These are phyloP conservation scores for Geum urbanum DNA, from an alignment of 306 rosid genomes.

Conservation along the genomic window DNA sequence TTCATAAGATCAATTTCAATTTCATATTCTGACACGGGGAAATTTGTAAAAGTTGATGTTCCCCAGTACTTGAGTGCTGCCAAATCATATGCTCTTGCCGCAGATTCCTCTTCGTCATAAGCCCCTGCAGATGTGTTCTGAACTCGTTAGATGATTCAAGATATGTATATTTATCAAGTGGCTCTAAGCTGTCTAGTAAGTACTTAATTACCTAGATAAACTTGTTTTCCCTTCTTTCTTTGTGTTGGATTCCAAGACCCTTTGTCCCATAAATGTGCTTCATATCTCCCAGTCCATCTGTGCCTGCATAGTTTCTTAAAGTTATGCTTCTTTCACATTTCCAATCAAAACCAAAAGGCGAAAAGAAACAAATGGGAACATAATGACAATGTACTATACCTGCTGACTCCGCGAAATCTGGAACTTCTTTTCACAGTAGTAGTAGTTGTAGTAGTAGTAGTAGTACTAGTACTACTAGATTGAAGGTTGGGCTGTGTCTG, in stretches of 20 bases:
- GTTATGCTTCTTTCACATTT: background rate
- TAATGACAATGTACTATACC: constrained; percentile 17
- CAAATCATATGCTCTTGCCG: constrained; percentile 48
- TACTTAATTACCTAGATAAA: constrained; percentile 70
- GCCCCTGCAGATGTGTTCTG: constrained; percentile 26
- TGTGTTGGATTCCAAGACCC: constrained; percentile 52
- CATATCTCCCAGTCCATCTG: constrained; percentile 45
- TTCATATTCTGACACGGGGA: constrained; percentile 35
- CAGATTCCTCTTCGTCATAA: constrained; percentile 49
- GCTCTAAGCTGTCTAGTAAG: constrained; percentile 12
- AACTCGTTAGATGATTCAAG: background rate
- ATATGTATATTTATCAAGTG: background rate
- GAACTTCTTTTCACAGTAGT: constrained; percentile 41
- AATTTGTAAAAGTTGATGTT: constrained; percentile 41
- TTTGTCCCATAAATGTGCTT: constrained; percentile 53
- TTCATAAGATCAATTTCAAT: constrained; percentile 37
- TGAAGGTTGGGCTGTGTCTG: constrained; percentile 29
- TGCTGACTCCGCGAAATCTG: constrained; percentile 45
- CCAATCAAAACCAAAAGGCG: background rate
- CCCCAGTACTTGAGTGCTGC: constrained; percentile 54
- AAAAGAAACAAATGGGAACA: background rate
- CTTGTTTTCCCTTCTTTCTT: constrained; percentile 57
- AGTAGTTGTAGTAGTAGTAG: constrained; percentile 15
- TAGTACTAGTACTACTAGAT: constrained; percentile 10
- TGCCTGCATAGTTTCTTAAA: constrained; percentile 18